A percentile compares a stretch with the other conserved stretches of the same genome.
phyloP scores from a whole-genome alignment of 306 rosid species.

The Vigna nakashimae region DNA sequence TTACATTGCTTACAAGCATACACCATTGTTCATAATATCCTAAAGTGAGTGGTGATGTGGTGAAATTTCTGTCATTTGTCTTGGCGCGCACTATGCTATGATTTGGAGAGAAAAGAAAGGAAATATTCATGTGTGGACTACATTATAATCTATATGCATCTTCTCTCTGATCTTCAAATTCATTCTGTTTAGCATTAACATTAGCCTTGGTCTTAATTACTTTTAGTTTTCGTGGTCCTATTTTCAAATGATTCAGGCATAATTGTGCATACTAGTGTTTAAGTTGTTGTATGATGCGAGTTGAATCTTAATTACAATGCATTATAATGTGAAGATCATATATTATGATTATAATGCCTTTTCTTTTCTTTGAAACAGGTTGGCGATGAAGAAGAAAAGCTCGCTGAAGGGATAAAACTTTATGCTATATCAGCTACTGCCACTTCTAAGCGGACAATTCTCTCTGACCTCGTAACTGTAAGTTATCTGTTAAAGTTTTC shows the following conservation, averaged over 20 bases:
- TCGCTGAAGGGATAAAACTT: slow-evolving; percentile 98
- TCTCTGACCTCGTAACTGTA: slow-evolving; percentile 93
- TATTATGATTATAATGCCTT: slow-evolving; percentile 28
- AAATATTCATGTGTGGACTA: slow-evolving; percentile 2
- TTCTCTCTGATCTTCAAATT: neutral
- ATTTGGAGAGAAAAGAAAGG: neutral
- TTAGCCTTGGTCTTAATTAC: neutral
- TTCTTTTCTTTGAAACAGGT: slow-evolving; percentile 58
- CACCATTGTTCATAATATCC: slow-evolving; percentile 6
- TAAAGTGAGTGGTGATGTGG: neutral
- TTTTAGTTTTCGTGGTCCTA: slow-evolving; percentile 15
- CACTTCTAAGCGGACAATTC: slow-evolving; percentile 91
- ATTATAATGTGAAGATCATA: slow-evolving; percentile 23
- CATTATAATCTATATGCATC: slow-evolving; percentile 5
- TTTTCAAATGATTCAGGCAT: neutral
- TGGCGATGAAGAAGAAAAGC: slow-evolving; percentile 94
- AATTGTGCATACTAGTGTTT: neutral
- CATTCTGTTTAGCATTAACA: neutral
- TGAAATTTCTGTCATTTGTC: neutral
- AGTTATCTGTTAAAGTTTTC: slow-evolving; percentile 38
- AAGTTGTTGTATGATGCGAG: slow-evolving; percentile 23
- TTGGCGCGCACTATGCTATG: neutral
- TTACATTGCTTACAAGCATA: neutral
- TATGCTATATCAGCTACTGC: slow-evolving; percentile 83
- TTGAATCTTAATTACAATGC: slow-evolving; percentile 29